phyloP scores from a whole-genome alignment of 1,284 basidiomycete genomes.

The Papiliotrema fonsecae region DNA sequence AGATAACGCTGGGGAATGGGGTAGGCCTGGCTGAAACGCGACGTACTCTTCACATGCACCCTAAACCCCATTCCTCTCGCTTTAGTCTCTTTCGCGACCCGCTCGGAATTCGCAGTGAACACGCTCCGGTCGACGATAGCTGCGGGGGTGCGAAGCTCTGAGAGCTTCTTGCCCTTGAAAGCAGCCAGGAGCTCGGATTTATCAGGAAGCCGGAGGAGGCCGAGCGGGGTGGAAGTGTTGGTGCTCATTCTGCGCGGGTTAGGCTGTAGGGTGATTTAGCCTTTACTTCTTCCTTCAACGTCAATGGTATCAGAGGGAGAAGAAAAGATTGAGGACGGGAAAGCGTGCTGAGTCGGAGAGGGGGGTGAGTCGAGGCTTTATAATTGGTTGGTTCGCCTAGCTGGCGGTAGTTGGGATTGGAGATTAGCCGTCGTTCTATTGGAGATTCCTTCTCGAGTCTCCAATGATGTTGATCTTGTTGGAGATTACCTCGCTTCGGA shows the following conservation, averaged over 20 bases:
- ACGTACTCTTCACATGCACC: slow-evolving; percentile 80
- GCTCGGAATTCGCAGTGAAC: slow-evolving; percentile 66
- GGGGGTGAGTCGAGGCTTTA: too few relatives aligned
- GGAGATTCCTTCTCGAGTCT: too few relatives aligned
- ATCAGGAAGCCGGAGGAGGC: slow-evolving; percentile 39
- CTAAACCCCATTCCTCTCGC: slow-evolving; percentile 66
- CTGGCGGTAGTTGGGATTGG: too few relatives aligned
- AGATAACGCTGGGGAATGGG: not conserved
- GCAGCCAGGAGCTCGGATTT: slow-evolving; percentile 58
- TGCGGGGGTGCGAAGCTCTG: slow-evolving; percentile 67
- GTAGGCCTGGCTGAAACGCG: slow-evolving; percentile 31
- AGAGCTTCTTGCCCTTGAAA: slow-evolving; percentile 60
- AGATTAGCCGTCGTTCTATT: too few relatives aligned
- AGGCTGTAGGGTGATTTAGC: not conserved
- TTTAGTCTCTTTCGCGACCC: slow-evolving; percentile 62
- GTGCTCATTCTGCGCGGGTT: not conserved
- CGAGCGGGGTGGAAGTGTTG: slow-evolving; percentile 19
- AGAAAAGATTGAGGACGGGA: not conserved
- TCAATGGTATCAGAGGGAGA: not conserved
- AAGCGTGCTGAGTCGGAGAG: too few relatives aligned
- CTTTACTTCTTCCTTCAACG: not conserved
- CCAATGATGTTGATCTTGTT: too few relatives aligned
- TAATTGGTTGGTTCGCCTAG: too few relatives aligned
- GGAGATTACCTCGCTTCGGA: too few relatives aligned
- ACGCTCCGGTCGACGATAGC: slow-evolving; percentile 66